Evolutionary conservation across 2,329 filamentous ascomycete genomes (phyloP).

Genomic region (Cladosporium phlei): DNA sequence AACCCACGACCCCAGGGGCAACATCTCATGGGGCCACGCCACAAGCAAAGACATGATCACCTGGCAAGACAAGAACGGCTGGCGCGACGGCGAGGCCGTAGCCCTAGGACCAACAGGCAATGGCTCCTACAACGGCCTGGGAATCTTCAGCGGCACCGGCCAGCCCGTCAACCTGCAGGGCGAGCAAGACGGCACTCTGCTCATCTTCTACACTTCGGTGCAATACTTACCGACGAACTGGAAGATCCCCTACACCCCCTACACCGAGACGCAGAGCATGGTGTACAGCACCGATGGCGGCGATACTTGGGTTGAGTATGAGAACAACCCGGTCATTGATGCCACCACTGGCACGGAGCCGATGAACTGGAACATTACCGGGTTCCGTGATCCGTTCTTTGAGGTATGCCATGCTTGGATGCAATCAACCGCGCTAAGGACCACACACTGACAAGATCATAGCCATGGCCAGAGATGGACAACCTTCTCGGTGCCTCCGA

Average conservation of each 20-base stretch:
- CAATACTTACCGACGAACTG: slow-evolving; percentile 44
- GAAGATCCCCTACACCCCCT: slow-evolving; percentile 39
- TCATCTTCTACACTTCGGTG: slow-evolving; percentile 46
- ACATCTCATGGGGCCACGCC: slow-evolving; percentile 50
- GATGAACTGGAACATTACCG: slow-evolving; percentile 43
- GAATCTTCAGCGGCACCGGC: slow-evolving; percentile 50
- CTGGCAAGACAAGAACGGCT: slow-evolving; percentile 40
- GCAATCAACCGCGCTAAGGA: too few relatives aligned
- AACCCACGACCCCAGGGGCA: slow-evolving; percentile 42
- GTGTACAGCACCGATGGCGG: slow-evolving; percentile 45
- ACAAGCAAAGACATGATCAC: slow-evolving; percentile 47
- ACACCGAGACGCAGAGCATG: slow-evolving; percentile 44
- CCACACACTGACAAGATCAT: too few relatives aligned
- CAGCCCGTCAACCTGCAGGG: slow-evolving; percentile 47
- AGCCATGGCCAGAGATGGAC: slow-evolving; percentile 38
- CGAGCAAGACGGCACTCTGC: slow-evolving; percentile 42
- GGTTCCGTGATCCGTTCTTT: too few relatives aligned
- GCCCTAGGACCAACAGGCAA: slow-evolving; percentile 38
- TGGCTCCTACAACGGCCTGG: slow-evolving; percentile 46
- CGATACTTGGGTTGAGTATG: slow-evolving; percentile 44
- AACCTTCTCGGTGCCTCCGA: slow-evolving; percentile 37
- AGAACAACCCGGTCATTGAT: slow-evolving; percentile 43
- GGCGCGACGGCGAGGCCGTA: slow-evolving; percentile 41
- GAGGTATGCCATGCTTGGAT: too few relatives aligned
- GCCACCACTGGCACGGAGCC: slow-evolving; percentile 33